These are phyloP conservation scores for Glycine latifolia DNA, from an alignment of 306 rosid species.

Conservation along the genomic window DNA sequence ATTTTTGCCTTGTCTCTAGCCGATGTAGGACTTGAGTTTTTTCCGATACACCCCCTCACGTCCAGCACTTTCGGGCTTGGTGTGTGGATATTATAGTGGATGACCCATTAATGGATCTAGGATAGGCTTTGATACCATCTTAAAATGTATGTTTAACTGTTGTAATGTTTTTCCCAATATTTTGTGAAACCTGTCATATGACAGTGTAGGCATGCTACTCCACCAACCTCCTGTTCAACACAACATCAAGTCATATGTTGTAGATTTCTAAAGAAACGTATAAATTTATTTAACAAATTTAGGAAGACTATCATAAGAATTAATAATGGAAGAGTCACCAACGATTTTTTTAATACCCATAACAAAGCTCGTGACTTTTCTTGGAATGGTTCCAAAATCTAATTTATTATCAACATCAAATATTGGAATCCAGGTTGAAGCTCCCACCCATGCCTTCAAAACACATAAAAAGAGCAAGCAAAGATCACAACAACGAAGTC, in stretches of 20 bases:
- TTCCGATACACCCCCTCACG: too few species aligned
- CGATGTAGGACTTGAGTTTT: too few species aligned
- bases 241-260: constrained; percentile 32
- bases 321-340: constrained; percentile 37
- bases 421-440: constrained; percentile 90
- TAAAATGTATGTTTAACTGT: too few species aligned
- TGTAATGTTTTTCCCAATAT: not conserved
- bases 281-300: constrained; percentile 9
- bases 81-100: too few species aligned
- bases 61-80: too few species aligned
- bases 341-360: constrained; percentile 69
- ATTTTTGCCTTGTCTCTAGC: too few species aligned
- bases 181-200: constrained; percentile 67
- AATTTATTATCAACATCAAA: constrained; percentile 68
- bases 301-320: constrained; percentile 2
- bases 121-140: too few species aligned
- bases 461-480: constrained; percentile 42
- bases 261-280: constrained; percentile 38
- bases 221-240: constrained; percentile 90
- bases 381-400: constrained; percentile 72
- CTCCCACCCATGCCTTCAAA: constrained; percentile 92
- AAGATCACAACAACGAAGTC: constrained; percentile 21
- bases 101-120: too few species aligned
- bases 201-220: constrained; percentile 88
- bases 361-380: constrained; percentile 69